These are phyloP conservation scores for Aspergillus quadrilineatus DNA, from an alignment of 2,329 filamentous ascomycete species.

Conservation along the genomic window DNA sequence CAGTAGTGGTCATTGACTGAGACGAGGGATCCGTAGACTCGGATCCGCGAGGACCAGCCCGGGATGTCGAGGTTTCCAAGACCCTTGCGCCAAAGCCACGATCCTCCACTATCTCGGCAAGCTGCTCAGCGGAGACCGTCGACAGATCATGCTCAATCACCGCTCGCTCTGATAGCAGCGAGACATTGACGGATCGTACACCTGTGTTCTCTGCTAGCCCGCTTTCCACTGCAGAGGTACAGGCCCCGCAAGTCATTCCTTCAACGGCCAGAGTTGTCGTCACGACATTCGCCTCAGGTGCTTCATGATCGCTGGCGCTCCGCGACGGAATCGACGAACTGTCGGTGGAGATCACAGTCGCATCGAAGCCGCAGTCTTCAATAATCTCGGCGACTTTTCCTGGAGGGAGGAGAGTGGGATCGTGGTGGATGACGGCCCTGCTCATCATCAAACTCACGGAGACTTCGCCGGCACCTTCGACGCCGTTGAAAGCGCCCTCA, in stretches of 20 bases:
- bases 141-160: slow-evolving; percentile 75
- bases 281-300: slow-evolving; percentile 41
- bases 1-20: slow-evolving; percentile 67
- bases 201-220: slow-evolving; percentile 74
- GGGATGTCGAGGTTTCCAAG: slow-evolving; percentile 63
- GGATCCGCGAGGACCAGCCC: slow-evolving; percentile 32
- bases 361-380: slow-evolving; percentile 89
- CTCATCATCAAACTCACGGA: slow-evolving; percentile 95
- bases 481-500: slow-evolving; percentile 81
- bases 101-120: slow-evolving; percentile 61
- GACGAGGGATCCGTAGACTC: slow-evolving; percentile 34
- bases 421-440: slow-evolving; percentile 89
- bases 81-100: slow-evolving; percentile 79
- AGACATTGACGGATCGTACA: slow-evolving; percentile 75
- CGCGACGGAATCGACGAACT: slow-evolving; percentile 56
- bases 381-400: slow-evolving; percentile 80
- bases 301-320: slow-evolving; percentile 34
- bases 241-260: slow-evolving; percentile 90
- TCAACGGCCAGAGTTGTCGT: slow-evolving; percentile 75
- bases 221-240: slow-evolving; percentile 79
- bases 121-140: slow-evolving; percentile 52
- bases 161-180: slow-evolving; percentile 78
- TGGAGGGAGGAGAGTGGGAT: slow-evolving; percentile 70
- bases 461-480: slow-evolving; percentile 78
- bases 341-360: slow-evolving; percentile 81